Evolutionary conservation across 2,329 filamentous ascomycete genomes (phyloP).

Genomic region (Arthrinium phaeospermum): DNA sequence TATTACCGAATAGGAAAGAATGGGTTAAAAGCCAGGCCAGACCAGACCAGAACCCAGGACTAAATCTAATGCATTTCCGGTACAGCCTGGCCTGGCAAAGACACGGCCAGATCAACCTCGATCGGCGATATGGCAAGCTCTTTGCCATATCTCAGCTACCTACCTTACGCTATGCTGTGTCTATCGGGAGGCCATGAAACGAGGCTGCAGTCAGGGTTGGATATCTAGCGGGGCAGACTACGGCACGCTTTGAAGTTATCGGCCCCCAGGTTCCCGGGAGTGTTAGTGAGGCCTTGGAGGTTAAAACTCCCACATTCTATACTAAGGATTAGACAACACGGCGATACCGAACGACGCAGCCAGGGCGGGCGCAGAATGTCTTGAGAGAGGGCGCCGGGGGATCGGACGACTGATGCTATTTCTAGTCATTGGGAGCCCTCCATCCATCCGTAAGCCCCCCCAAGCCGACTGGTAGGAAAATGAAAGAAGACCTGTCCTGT

Average conservation of each 20-base stretch:
- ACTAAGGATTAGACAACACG: not conserved
- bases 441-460: not conserved
- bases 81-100: not conserved
- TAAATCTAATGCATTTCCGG: not conserved
- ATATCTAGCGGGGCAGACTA: not conserved
- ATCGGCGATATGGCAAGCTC: not conserved
- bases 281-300: not conserved
- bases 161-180: not conserved
- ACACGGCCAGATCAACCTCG: not conserved
- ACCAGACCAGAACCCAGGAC: not conserved
- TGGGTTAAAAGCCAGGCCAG: no score
- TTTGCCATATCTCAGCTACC: not conserved
- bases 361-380: not conserved
- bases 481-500: not conserved
- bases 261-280: not conserved
- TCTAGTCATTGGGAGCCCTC: not conserved
- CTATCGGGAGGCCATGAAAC: not conserved
- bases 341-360: conserved; percentile 5
- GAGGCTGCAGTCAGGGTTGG: not conserved
- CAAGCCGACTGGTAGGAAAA: not conserved
- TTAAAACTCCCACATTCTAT: not conserved
- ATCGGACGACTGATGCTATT: not conserved
- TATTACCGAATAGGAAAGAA: not conserved
- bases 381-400: not conserved
- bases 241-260: conserved; percentile 12